Base-by-base conservation (phyloP, 2,329 filamentous ascomycete genomes). In the Pseudocercospora vitis region DNA sequence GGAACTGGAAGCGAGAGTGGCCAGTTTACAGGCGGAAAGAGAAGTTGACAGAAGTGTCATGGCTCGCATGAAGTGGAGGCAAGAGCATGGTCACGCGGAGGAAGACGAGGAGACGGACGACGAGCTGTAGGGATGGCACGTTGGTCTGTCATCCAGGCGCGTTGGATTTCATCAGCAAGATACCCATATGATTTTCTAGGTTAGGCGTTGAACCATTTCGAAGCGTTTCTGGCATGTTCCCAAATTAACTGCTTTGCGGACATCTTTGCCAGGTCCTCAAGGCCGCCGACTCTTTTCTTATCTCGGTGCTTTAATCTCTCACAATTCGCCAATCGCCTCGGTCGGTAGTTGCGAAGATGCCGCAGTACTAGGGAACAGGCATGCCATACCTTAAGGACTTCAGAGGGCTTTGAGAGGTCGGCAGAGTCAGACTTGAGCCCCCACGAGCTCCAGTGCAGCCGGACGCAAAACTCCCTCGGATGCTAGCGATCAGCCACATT, bases 1-100 rank as follows among this genome's bases (percentile, higher is more conserved):
- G 69, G 76, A 88, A 70, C 72, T 95, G 72, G 79, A 85, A 74
- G 74, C 88, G 66, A 74, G 86, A 62, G 75, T 95, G 77, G 71
- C 69, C 4, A 73, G 71, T 9, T 67, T 87, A 29, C 79, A 84
- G 65, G 76, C 76, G 11, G 79, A 84, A 65, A 68, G 74, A 35
- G 78, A 83, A 64, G 75, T 80, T 52, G 77, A 80, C 64, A 76
- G 73, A 55, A 73, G 53, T 12, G 49, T 62, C 7, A 64, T 95
- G 77, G 71, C 67, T 6, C 72, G 70, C 50, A 59, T 74, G 63
- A 73, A 68, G 44, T 64, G 60, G 63, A 59, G 63, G 33, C n/a
- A 31, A 3, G 58, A 62, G 18, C 7, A 46, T 40, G 47, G 28
- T 18, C 24, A 12, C 14, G 31, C 24, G 35, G 26, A 48, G n/a